These are phyloP conservation scores for Pseudovirgaria hyperparasitica DNA, from an alignment of 2,329 filamentous ascomycete genomes.

Conservation along the genomic window DNA sequence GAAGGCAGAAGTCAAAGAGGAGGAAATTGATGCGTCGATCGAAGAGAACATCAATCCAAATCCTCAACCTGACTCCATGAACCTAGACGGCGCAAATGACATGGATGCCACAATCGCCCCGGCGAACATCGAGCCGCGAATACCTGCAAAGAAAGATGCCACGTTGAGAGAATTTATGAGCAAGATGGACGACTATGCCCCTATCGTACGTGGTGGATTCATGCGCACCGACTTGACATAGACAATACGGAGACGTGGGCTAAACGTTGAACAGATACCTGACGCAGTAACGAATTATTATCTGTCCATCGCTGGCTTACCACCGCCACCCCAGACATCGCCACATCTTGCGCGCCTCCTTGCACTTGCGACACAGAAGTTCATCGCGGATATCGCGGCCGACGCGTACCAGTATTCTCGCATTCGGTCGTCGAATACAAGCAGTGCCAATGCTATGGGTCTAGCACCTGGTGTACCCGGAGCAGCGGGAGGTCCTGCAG, in stretches of 20 bases:
- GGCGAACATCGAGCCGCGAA: constrained; percentile 44
- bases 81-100: constrained; percentile 28
- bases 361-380: constrained; percentile 96
- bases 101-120: constrained; percentile 24
- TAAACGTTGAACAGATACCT: constrained; percentile 54
- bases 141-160: constrained; percentile 78
- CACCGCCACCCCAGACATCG: constrained; percentile 82
- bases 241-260: background rate
- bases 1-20: constrained; percentile 14
- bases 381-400: constrained; percentile 92
- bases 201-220: constrained; percentile 57
- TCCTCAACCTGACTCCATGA: constrained; percentile 25
- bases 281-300: constrained; percentile 98
- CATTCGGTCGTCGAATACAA: constrained; percentile 85
- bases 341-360: constrained; percentile 83
- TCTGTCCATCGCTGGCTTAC: constrained; percentile 87
- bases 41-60: constrained; percentile 29
- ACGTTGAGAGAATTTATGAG: constrained; percentile 82
- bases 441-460: constrained; percentile 77
- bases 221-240: background rate
- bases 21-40: constrained; percentile 27
- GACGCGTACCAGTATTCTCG: constrained; percentile 97
- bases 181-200: constrained; percentile 98
- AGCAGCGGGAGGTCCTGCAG: constrained; percentile 39
- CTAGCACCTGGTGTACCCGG: constrained; percentile 52